Base-by-base conservation (phyloP, 805 yeast genomes). In the Danielozyma ontarioensis region DNA sequence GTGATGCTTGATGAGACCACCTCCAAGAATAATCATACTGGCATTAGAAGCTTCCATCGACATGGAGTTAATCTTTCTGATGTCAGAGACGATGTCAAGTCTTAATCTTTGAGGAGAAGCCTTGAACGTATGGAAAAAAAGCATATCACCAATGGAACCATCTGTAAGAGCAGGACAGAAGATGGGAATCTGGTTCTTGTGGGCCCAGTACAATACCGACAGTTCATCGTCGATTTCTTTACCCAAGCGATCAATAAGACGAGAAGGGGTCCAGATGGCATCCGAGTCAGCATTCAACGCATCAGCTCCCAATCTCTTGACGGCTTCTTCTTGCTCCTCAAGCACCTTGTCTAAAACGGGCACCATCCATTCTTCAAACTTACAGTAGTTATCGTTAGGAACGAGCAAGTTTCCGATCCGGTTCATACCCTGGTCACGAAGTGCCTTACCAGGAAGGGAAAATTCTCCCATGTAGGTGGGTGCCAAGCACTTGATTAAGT, bases 101-200 rank as follows among this genome's bases (percentile, higher is more conserved):
- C 95, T 77, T 39, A 94, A 65, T 53, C 88, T 95, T 48, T 78
- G 79, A 29, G 97, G 97, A 28, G 94, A 82, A 1, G 96, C 75
- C 61, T 87, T 88, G 74, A 88, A 93, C 13, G 99, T 90, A 62
- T 93, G 97, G 83, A 93, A 93, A 57, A 93, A 93, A 39, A 93
- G 74, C 99, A 93, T 93, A 57, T 93, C 99, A 45, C 99, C 99
- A 50, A 93, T 84, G 29, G 96, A 87, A 14, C 99, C 99, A 64
- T 93, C 99, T 4, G 99, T 93, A 37, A 93, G 68, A 2, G 97
- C 93, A 14, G 99, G 99, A 61, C 97, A 93, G 64, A 93, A 93
- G 25, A 93, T 77, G 13, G 99, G 99, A 41, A 93, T 93, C 51
- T 88, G 64, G 68, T 93, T 93, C 64, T 93, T 90, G 68, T 93